phyloP scores from a whole-genome alignment of 768 basidiomycete genomes.

The Russula lepida region DNA sequence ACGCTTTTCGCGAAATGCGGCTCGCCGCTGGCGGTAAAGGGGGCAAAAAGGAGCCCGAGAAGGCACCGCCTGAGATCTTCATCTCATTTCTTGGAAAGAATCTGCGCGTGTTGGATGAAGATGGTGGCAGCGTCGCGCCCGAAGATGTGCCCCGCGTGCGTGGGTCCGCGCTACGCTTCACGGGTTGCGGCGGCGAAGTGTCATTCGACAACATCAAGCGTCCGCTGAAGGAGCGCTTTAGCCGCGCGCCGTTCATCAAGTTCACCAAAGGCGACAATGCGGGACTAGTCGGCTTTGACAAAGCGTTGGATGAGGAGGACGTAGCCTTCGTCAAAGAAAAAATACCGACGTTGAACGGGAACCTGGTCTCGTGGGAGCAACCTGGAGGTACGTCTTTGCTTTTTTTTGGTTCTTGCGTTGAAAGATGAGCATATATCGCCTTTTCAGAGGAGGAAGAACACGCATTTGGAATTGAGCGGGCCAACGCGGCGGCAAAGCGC shows the following conservation, averaged over 20 bases:
- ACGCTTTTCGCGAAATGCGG: slow-evolving; percentile 68
- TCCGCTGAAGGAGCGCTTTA: slow-evolving; percentile 41
- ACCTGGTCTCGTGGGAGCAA: slow-evolving; percentile 55
- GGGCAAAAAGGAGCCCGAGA: slow-evolving; percentile 28
- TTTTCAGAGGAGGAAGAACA: slow-evolving; percentile 61
- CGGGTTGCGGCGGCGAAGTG: slow-evolving; percentile 47
- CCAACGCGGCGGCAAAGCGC: slow-evolving; percentile 56
- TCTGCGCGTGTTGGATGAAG: slow-evolving; percentile 53
- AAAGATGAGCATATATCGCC: not conserved
- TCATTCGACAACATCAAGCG: slow-evolving; percentile 56
- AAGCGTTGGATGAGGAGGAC: slow-evolving; percentile 62
- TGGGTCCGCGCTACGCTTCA: slow-evolving; percentile 42
- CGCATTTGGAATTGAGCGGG: slow-evolving; percentile 65
- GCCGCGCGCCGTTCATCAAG: slow-evolving; percentile 41
- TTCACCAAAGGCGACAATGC: slow-evolving; percentile 37
- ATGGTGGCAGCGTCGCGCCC: slow-evolving; percentile 38
- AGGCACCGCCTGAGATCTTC: slow-evolving; percentile 46
- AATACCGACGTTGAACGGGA: slow-evolving; percentile 54
- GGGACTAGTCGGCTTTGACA: slow-evolving; percentile 51
- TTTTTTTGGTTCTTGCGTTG: not conserved
- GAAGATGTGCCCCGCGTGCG: slow-evolving; percentile 37
- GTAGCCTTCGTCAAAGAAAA: slow-evolving; percentile 59
- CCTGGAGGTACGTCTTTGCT: slow-evolving; percentile 43
- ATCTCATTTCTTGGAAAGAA: slow-evolving; percentile 70
- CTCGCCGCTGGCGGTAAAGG: slow-evolving; percentile 23